Evolutionary conservation across 306 rosid genomes (phyloP), one percentile per base, ranked within the genome.

Genomic region (Cajanus cajan): DNA sequence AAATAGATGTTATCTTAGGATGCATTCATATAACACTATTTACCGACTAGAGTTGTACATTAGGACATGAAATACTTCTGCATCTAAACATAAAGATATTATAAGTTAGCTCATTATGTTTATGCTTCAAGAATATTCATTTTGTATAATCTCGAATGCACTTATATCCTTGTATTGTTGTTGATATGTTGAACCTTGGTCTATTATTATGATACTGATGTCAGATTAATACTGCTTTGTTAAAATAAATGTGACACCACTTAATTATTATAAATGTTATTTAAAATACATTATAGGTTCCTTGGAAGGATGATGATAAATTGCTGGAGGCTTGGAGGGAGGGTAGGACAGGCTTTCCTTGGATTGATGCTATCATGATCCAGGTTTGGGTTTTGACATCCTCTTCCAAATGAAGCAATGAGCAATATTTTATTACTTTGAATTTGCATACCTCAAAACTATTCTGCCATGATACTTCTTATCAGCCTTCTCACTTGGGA

Each of bases 311-410:
- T 40, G 84, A 90, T 78, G 84, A 86, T 54, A 90, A 89, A 71
- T 86, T 94, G 82, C 80, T 92, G 74, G 89, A 83, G 74, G 92
- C 97, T 64, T 92, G 97, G 97, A 92, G 97, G 85, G 97, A 92
- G 14, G 90, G 84, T 72, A 87, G 90, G 85, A 94, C 98, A 11
- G 98, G 97, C 41, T 94, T 85, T 87, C 98, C 98, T 52, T 94
- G 98, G 98, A 94, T 94, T 50, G 98, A 94, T 83, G 97, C 98
- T 69, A 89, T 89, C 77, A 90, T 94, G 98, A 83, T 84, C 36
- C 97, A 94, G 98, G 98, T 94, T 68, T 69, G 77, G 68, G 39
- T 73, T 79, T 50, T 74, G 66, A 74, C 65, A 75, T 71, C 61
- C 76, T 57, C 74, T 67, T 78, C 76, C 22, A 11, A 28, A 58